Percentiles rank a stretch among this genome's conserved stretches.
Evolutionary conservation across 1,139 yeast species (phyloP).

Genomic region (Candida glucosophila): DNA sequence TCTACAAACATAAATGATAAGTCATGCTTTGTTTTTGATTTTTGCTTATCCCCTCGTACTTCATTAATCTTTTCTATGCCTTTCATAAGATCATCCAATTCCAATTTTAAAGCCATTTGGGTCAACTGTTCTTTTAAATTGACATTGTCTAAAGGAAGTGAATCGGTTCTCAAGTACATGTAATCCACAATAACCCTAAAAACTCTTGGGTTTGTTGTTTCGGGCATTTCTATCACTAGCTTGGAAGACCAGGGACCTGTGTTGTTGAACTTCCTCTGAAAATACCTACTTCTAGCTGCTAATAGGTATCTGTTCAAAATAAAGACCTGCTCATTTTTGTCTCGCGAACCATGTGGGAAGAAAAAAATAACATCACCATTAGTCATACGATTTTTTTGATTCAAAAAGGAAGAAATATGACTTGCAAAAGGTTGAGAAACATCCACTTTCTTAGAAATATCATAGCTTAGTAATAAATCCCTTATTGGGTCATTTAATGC

Average conservation of each 20-base stretch:
- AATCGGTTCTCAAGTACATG: constrained; percentile 39
- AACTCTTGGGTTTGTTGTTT: constrained; percentile 12
- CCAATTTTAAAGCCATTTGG: constrained; percentile 23
- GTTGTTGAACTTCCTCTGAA: constrained; percentile 13
- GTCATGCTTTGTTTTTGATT: constrained; percentile 35
- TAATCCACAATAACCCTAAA: constrained; percentile 39
- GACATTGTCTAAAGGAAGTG: constrained; percentile 14
- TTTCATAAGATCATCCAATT: constrained; percentile 26
- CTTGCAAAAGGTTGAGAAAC: constrained; percentile 67
- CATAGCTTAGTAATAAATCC: constrained; percentile 48
- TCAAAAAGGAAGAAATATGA: constrained; percentile 48
- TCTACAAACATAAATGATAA: constrained; percentile 38
- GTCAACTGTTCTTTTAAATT: constrained; percentile 20
- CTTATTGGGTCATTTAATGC: constrained; percentile 64
- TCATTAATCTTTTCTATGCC: constrained; percentile 15
- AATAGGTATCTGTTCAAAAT: constrained; percentile 32
- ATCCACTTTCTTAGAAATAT: constrained; percentile 63
- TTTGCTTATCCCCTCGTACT: constrained; percentile 14
- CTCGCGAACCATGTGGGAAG: constrained; percentile 14
- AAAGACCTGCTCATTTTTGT: constrained; percentile 10
- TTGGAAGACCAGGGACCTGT: constrained; percentile 18
- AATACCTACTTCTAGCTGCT: constrained; percentile 27
- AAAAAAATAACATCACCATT: constrained; percentile 31
- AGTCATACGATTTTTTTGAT: constrained; percentile 15
- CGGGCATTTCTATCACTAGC: constrained; percentile 16